Base-by-base conservation (phyloP, 1,139 yeast genomes). In the Kazachstania sp. region DNA sequence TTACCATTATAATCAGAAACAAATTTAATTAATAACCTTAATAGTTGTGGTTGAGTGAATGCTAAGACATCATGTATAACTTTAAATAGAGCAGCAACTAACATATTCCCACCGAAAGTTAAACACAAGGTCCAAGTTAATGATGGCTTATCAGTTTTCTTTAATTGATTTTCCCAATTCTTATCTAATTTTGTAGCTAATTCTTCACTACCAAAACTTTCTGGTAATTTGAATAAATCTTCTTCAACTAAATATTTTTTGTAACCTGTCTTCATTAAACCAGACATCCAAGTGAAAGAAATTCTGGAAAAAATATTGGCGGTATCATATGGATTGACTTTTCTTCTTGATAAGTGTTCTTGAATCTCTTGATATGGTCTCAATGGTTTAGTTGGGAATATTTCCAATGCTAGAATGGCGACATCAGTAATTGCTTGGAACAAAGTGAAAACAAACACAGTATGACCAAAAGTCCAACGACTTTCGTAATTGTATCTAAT, bases 211-310 rank as follows among this genome's bases (percentile, higher is more conserved):
- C 73, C 76, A 58, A 85, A 79, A 45, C 74, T 78, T 12, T 69
- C 61, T 15, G 98, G 97, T 50, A 92, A 73, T 18, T 79, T 75
- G 16, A 97, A 97, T 55, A 92, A 74, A 65, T 92, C 97, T 2
- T 71, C 70, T 59, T 85, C 92, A 11, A 82, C 76, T 55, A 92
- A 72, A 63, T 68, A 92, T 49, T 83, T 81, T 29, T 72, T 67
- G 61, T 85, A 86, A 23, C 99, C 99, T 49, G 76, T 77, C 61
- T 74, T 81, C 96, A 92, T 90, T 61, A 92, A 71, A 4, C 83
- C 86, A 2, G 90, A 79, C 95, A 92, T 85, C 99, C 99, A 92
- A 39, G 79, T 72, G 65, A 92, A 92, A 0, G 95, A 81, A 49
- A 94, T 71, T 51, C 78, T 75, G 16, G 95, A 80, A 59, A 90